Conservation (phyloP, 192 early-diverging fungal species). For the Phycomyces nitens region DNA sequence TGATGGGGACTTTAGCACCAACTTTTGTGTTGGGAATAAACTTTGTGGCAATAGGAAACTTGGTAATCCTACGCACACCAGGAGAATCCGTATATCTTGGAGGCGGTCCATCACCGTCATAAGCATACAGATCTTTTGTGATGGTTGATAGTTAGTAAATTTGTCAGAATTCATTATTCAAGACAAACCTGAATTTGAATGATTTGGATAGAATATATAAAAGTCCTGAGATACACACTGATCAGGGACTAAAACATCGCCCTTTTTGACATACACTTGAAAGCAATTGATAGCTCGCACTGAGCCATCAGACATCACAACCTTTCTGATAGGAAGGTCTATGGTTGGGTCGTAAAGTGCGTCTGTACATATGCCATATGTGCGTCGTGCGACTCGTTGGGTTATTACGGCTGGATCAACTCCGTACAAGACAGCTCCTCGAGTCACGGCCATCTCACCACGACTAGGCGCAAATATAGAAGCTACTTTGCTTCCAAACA, state of each 20-base stretch:
- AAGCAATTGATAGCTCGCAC: conserved; percentile 28
- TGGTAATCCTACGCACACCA: neutral
- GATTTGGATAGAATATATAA: conserved; percentile 34
- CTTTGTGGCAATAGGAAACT: conserved; percentile 1
- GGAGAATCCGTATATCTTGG: neutral
- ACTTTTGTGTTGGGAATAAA: neutral
- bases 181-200: conserved; percentile 32
- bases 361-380: conserved; percentile 44
- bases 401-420: conserved; percentile 44
- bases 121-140: conserved; percentile 27
- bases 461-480: conserved; percentile 33
- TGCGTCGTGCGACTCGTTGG: conserved; percentile 44
- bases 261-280: conserved; percentile 34
- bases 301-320: conserved; percentile 37
- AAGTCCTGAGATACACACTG: conserved; percentile 46
- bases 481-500: conserved; percentile 33
- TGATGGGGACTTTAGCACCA: neutral
- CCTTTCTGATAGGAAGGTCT: conserved; percentile 39
- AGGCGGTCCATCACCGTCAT: conserved; percentile 22
- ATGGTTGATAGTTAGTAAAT: conserved; percentile 1
- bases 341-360: conserved; percentile 42
- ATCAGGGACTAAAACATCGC: conserved; percentile 37
- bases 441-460: conserved; percentile 40
- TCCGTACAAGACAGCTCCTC: conserved; percentile 49
- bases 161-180: neutral